These are phyloP conservation scores for Mucuna pruriens DNA, from an alignment of 306 rosid species.

Conservation along the genomic window DNA sequence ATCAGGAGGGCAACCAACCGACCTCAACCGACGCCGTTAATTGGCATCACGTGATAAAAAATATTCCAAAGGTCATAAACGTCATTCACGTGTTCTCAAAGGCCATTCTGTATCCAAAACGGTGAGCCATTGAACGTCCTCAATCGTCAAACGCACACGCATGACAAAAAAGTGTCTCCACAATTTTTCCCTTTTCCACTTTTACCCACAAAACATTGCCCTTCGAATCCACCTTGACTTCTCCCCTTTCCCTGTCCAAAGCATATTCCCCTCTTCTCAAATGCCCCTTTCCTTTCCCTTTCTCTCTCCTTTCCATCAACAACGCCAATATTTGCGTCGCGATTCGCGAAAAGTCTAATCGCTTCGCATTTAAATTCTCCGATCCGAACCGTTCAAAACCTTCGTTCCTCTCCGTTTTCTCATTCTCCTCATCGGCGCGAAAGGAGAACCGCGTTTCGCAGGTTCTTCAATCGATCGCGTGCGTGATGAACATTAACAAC, in stretches of 20 bases:
- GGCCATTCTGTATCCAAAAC: neutral
- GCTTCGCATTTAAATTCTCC: constrained; percentile 9
- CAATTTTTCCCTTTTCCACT: constrained; percentile 27
- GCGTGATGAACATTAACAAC: constrained; percentile 69
- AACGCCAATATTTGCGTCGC: neutral
- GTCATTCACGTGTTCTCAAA: neutral
- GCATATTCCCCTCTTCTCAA: constrained; percentile 54
- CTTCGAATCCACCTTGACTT: constrained; percentile 45
- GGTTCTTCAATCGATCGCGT: neutral
- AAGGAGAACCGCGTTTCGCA: neutral
- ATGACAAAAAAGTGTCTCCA: neutral
- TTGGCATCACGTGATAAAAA: neutral
- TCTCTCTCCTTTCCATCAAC: neutral
- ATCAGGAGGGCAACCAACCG: neutral
- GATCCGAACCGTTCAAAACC: constrained; percentile 41
- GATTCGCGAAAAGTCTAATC: constrained; percentile 17
- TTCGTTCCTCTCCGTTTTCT: neutral
- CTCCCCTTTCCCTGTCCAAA: constrained; percentile 41
- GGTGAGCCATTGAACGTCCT: neutral
- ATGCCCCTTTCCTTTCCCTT: neutral
- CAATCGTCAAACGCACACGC: neutral
- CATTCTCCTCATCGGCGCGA: neutral
- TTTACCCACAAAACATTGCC: constrained; percentile 31
- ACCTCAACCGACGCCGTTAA: neutral
- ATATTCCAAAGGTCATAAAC: neutral